Base-by-base conservation (phyloP, 495 filamentous ascomycete genomes). In the Tuber umbilicatum region DNA sequence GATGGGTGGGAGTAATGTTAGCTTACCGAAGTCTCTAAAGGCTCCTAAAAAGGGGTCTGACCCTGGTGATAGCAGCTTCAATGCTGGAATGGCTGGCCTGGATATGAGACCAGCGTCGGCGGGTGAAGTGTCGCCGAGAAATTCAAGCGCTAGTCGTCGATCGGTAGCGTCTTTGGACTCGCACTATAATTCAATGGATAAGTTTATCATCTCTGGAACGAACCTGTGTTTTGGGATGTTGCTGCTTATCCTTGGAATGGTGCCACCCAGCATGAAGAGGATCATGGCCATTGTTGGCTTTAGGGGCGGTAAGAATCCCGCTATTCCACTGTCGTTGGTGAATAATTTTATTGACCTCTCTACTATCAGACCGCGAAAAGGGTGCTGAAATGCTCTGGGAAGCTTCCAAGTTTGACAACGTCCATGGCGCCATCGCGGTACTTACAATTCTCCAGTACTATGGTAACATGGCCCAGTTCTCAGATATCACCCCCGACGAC, bases 301-400 rank as follows among this genome's bases (percentile, higher is more conserved):
- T 83, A 90, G 88, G 77, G 95, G 95, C 21, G 80, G 80, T 82
- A 68, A 43, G 80, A 74, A 37, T 55, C 37, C 14, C 60, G 31
- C 42, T 41, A 38, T 41, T 40, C 27, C 67, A 16, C 37, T 14
- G 2, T 27, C 43, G 42, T 39, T 39, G 35, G 37, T 45, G 17
- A 37, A 31, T 21, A 19, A 14, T n/a, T 27, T 39, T 74, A 47
- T 31, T 68, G 31, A 67, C 70, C 42, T 10, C 19, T 37, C 43
- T 14, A 27, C 5, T 67, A 50, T 17, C 70, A 82, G 94, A 99
- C 83, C 91, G 93, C 69, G 91, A 94, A 73, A 87, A 90, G 37
- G 96, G 94, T 4, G 83, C 97, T 19, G 84, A 87, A 31, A 91
- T 97, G 89, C 89, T 99, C 14, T 99, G 96, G 95, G 92, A 94